Evolutionary conservation across 768 basidiomycete genomes (phyloP), one percentile per base, ranked within the genome.

Genomic region (Lactifluus echinatus): DNA sequence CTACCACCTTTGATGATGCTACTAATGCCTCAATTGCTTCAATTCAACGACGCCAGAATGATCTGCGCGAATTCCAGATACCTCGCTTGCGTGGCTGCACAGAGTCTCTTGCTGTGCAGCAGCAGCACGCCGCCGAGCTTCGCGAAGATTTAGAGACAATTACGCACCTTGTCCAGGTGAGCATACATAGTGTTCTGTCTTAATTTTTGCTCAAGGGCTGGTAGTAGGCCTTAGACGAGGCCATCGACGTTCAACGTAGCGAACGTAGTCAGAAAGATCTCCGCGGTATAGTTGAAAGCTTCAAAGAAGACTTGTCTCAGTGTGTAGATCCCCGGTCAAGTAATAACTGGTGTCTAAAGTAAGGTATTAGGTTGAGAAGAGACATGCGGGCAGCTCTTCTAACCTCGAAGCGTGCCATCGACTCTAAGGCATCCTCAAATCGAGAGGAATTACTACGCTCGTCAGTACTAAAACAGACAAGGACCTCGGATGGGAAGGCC

Each of bases 141-240:
- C 75, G 89, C 29, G 85, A 86, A 52, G 92, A 93, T 65, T 70
- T 92, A 17, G 83, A 84, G 36, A 65, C 71, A 0, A 75, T 87
- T 21, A 73, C 75, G 7, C 74, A 75, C 37, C 81, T 85, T 53
- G 72, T 94, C n/a, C 87, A 94, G 74, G 84, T 87, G 59, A 57
- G 19, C 8, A 26, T 17, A 8, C 28, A 7, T 10, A 28, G 34
- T 23, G 12, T 29, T 46, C 36, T 50, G 34, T n/a, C 24, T 17
- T 48, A 17, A 12, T 55, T 58, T 17, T n/a, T 75, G 43, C 68
- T 93, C 57, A 84, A 84, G 50, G 67, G 11, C 6, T 48, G 31
- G 65, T 60, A 65, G 56, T 68, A 91, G 89, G 74, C 76, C 40
- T 69, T 94, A 59, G 86, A 85, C 46, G 69, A 87, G 23, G 72